Conservation (phyloP, 306 rosid genomes). For the Cucurbita argyrosperma region DNA sequence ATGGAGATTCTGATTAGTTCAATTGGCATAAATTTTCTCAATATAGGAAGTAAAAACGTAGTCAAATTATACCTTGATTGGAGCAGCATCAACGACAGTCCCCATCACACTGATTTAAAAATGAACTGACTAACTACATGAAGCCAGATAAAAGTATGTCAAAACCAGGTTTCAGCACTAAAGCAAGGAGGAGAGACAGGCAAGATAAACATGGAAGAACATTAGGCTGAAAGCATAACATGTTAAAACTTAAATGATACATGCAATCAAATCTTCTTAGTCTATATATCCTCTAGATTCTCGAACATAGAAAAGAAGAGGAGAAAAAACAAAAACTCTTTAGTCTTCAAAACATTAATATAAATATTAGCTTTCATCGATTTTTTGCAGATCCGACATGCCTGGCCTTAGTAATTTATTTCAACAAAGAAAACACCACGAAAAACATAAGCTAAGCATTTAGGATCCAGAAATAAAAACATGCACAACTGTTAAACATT, state of each 20-base stretch:
- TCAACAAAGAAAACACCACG: background rate
- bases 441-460: background rate
- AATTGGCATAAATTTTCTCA: background rate
- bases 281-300: background rate
- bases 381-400: background rate
- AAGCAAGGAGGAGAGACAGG: background rate
- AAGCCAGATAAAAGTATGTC: background rate
- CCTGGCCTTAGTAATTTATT: background rate
- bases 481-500: background rate
- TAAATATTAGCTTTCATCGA: background rate
- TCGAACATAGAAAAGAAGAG: background rate
- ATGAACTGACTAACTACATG: slow-evolving; percentile 25
- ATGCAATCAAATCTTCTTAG: background rate
- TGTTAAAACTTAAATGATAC: background rate
- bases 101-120: slow-evolving; percentile 47
- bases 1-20: background rate
- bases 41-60: slow-evolving; percentile 2
- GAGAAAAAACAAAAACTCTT: background rate
- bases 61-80: slow-evolving; percentile 36
- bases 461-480: background rate
- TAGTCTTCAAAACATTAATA: background rate
- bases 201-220: background rate
- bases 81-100: slow-evolving; percentile 43
- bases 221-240: background rate
- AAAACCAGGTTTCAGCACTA: background rate